Evolutionary conservation across 768 basidiomycete species (phyloP), one percentile per base, ranked within the genome.

Genomic region (Mycena chlorophos): DNA sequence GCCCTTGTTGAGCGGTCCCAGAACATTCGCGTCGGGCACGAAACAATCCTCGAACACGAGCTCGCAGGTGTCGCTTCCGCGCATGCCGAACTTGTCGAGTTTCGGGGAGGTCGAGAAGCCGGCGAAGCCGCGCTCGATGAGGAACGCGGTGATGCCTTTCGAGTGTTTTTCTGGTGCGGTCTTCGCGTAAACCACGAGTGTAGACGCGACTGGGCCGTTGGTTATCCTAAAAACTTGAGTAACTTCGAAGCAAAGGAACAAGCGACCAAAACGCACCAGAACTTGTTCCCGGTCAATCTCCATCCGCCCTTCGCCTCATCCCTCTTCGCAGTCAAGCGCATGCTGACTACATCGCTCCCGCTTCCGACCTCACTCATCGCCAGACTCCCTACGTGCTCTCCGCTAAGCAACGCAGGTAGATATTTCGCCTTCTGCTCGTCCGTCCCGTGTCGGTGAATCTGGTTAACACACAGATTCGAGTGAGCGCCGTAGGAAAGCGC

Each of bases 321-420:
- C n/a, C n/a, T n/a, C n/a, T 88, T 86, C 22, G 94, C 94, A 56
- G 80, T 85, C 54, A 94, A 75, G 64, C 78, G 79, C 95, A 98
- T 98, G 66, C 91, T 91, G 19, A 97, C 86, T n/a, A 98, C 94
- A 71, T 98, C 94, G 65, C 91, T 94, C 54, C 95, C 95, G 63
- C 88, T 86, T 16, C 89, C 92, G 2, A 88, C 80, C 75, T 98
- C 95, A 63, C 89, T 92, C 95, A 98, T 98, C 2, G 95, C 95
- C 57, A 98, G 76, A 63, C 89, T 87, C 34, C 95, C 95, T 27
- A 98, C 83, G 68, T 90, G 88, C 66, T 77, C 83, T 20, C 95
- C 95, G 26, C 82, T 78, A 31, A 96, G 74, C 42, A 97, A 78
- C 65, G 87, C 86, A 3, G 88, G 85, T 4, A 98, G 80, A 69